A percentile compares a stretch with the other conserved stretches of the same genome.
Evolutionary conservation across 2,329 filamentous ascomycete genomes (phyloP).

Genomic region (Fusarium sp.): DNA sequence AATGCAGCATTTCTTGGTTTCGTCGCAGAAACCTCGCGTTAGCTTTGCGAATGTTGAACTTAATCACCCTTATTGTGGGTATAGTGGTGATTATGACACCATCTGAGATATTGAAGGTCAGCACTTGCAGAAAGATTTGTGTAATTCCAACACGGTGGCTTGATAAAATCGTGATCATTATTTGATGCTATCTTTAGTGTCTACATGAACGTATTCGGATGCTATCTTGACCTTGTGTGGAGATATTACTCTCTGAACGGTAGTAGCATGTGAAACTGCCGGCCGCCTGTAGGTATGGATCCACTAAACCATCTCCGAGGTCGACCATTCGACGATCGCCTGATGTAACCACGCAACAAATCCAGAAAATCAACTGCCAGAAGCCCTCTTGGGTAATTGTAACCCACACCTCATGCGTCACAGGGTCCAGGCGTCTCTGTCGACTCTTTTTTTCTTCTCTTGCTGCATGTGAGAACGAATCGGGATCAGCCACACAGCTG

Average conservation of each 20-base stretch:
- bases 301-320: conserved; percentile 33
- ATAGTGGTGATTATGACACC: background rate
- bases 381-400: conserved; percentile 25
- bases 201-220: conserved; percentile 13
- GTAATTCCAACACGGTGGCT: background rate
- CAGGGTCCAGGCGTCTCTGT: conserved; percentile 24
- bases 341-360: conserved; percentile 37
- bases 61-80: background rate
- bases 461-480: conserved; percentile 25
- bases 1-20: background rate
- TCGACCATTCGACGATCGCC: conserved; percentile 33
- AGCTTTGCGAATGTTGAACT: background rate
- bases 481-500: conserved; percentile 20
- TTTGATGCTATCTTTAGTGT: background rate
- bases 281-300: conserved; percentile 10
- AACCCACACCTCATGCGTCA: conserved; percentile 33
- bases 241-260: conserved; percentile 8
- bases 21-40: background rate
- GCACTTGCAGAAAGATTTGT: background rate
- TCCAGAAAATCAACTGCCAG: conserved; percentile 25
- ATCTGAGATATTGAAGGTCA: background rate
- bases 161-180: background rate
- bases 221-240: conserved; percentile 13
- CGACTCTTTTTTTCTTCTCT: background rate
- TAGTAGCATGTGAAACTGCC: conserved; percentile 40